Evolutionary conservation across 768 basidiomycete species (phyloP).

Genomic region (Pleurotus pulmonarius): DNA sequence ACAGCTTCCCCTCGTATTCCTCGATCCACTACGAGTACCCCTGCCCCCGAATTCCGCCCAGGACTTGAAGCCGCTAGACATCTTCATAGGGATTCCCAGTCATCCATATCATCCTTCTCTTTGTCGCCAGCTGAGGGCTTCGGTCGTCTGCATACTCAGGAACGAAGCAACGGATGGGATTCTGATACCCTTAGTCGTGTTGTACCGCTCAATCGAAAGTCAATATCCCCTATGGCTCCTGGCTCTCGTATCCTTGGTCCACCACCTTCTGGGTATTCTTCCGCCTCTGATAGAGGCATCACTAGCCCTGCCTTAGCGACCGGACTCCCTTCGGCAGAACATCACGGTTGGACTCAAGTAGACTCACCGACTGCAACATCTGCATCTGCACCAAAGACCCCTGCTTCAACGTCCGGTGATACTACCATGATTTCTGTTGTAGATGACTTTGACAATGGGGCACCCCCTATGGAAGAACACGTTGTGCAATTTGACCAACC

Average conservation of each 20-base stretch:
- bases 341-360: slow-evolving; percentile 1
- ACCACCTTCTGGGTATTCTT: slow-evolving; percentile 37
- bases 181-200: slow-evolving; percentile 43
- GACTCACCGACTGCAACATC: slow-evolving; percentile 3
- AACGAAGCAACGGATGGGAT: slow-evolving; percentile 58
- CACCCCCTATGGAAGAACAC: neutral
- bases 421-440: neutral
- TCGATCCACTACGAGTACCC: slow-evolving; percentile 31
- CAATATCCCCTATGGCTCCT: slow-evolving; percentile 71
- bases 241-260: slow-evolving; percentile 34
- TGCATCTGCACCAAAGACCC: slow-evolving; percentile 30
- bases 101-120: slow-evolving; percentile 51
- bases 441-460: slow-evolving; percentile 14
- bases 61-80: slow-evolving; percentile 47
- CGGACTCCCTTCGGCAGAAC: slow-evolving; percentile 3
- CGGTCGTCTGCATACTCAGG: slow-evolving; percentile 24
- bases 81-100: slow-evolving; percentile 52
- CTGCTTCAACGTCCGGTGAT: slow-evolving; percentile 21
- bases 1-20: slow-evolving; percentile 26
- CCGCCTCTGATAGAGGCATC: slow-evolving; percentile 31
- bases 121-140: slow-evolving; percentile 53
- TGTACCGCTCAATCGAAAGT: slow-evolving; percentile 62
- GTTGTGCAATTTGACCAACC: slow-evolving; percentile 17
- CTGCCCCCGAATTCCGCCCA: slow-evolving; percentile 30
- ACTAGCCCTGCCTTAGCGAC: slow-evolving; percentile 26